Conservation (phyloP, 768 basidiomycete species). For the Tulasnella sp. region DNA sequence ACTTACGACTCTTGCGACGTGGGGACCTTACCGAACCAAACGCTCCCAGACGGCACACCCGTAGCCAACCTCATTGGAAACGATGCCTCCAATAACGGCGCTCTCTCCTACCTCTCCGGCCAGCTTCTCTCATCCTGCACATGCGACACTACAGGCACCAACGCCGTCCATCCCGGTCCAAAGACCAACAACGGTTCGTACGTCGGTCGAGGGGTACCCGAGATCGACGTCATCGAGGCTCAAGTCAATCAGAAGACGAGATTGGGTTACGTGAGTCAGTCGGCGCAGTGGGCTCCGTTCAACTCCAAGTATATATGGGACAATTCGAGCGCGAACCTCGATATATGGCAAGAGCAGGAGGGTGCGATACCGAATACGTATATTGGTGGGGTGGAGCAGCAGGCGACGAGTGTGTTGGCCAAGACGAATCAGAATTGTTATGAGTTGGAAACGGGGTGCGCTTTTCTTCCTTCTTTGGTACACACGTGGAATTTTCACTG, state of each 20-base stretch:
- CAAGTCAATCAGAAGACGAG: neutral
- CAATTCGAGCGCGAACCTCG: conserved; percentile 39
- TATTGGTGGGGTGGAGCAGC: conserved; percentile 68
- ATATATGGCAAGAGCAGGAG: neutral
- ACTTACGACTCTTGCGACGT: conserved; percentile 79
- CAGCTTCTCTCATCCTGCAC: conserved; percentile 84
- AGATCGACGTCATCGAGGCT: conserved; percentile 86
- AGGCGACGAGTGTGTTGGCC: conserved; percentile 65
- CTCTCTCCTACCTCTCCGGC: conserved; percentile 76
- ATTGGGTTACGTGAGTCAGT: conserved; percentile 1
- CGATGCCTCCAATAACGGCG: conserved; percentile 45
- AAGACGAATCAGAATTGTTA: conserved; percentile 68
- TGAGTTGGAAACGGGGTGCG: conserved; percentile 14
- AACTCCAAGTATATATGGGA: conserved; percentile 61
- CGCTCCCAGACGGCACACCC: conserved; percentile 42
- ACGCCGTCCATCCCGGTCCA: conserved; percentile 80
- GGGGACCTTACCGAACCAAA: conserved; percentile 80
- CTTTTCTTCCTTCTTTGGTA: conserved; percentile 39
- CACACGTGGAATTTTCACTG: conserved; percentile 50
- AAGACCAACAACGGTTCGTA: conserved; percentile 63
- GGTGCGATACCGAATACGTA: conserved; percentile 42
- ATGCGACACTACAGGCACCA: conserved; percentile 41
- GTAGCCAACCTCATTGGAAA: conserved; percentile 44
- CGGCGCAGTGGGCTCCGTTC: conserved; percentile 42
- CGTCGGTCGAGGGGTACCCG: conserved; percentile 72